Base-by-base conservation (phyloP, 2,329 filamentous ascomycete genomes). In the Colletotrichum sublineola region DNA sequence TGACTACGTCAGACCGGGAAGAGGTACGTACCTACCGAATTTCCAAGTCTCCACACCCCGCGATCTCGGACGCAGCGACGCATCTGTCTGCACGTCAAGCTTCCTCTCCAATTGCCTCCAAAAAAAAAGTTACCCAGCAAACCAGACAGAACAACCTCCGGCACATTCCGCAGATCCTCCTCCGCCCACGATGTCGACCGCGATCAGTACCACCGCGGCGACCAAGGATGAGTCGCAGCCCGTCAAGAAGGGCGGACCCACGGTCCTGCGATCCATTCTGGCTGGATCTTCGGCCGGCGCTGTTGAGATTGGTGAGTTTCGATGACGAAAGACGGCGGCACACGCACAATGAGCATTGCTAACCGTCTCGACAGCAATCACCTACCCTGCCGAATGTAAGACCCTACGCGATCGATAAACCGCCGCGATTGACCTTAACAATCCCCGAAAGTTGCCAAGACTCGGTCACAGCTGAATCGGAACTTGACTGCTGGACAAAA, bases 241-340 rank as follows among this genome's bases (percentile, higher is more conserved):
- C 70, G 78, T 80, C 67, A 85, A 85, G 75, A 87, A 87, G 79
- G 80, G 81, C 83, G 65, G 65, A 38, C 94, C 95, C 58, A 97
- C 93, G 79, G 90, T 93, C 61, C 83, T 97, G 80, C 93, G 96
- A 77, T 97, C 95, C 72, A 94, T 98, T 77, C 87, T 98, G 77
- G 96, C 96, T 68, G 96, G 96, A 75, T 94, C 94, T 68, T 93
- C 93, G n/a, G 96, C 96, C 67, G 96, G 96, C 78, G 96, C 95
- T 67, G 89, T 98, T 76, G 96, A 99, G 84, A 98, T 98, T 81
- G 91, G 93, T 95, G 86, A 77, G 84, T 77, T 36, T 48, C n/a
- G 42, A 56, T 18, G 3, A 5, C 56, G 33, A 40, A 20, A 5
- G 18, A 40, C 33, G n/a, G 53, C 31, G 5, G 33, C 5, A 36